A percentile compares a stretch with the other conserved stretches of the same genome.
Conservation (phyloP, 139 green algal species). For the Volvox africanus region DNA sequence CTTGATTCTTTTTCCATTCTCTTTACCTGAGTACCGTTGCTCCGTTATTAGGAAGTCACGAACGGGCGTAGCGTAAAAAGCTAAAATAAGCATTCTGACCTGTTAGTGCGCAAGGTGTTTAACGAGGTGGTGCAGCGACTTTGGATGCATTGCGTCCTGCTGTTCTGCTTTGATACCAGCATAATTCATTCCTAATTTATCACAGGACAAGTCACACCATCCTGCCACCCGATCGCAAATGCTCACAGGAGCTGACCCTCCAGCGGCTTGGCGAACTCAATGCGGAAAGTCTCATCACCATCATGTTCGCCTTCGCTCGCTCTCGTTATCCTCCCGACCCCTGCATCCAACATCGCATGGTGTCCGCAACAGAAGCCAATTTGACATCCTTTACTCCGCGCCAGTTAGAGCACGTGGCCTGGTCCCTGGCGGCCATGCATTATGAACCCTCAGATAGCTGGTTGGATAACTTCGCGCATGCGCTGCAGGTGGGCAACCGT, state of each 20-base stretch:
- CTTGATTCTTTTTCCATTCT: not conserved
- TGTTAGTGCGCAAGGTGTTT: not conserved
- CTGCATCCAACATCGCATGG: conserved; percentile 7
- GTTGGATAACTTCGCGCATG: not conserved
- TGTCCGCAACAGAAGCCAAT: not conserved
- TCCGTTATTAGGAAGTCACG: not conserved
- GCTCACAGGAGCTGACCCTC: conserved; percentile 9
- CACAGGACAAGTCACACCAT: not conserved
- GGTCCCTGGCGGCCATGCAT: not conserved
- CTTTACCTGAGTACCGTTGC: not conserved
- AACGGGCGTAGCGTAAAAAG: not conserved
- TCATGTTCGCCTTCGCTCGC: conserved; percentile 37
- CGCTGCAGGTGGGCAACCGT: not conserved
- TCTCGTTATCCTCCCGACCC: not conserved
- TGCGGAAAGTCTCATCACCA: conserved; percentile 9
- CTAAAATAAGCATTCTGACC: not conserved
- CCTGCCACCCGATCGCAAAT: not conserved
- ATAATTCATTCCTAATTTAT: not conserved
- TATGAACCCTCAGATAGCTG: not conserved
- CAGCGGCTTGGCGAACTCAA: conserved; percentile 18
- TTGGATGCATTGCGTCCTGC: not conserved
- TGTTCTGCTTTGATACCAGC: not conserved
- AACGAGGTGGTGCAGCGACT: not conserved
- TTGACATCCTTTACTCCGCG: conserved; percentile 5
- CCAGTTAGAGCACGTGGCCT: conserved; percentile 22